Base-by-base conservation (phyloP, 148 eudicot species). In the Vaccinium darrowii region DNA sequence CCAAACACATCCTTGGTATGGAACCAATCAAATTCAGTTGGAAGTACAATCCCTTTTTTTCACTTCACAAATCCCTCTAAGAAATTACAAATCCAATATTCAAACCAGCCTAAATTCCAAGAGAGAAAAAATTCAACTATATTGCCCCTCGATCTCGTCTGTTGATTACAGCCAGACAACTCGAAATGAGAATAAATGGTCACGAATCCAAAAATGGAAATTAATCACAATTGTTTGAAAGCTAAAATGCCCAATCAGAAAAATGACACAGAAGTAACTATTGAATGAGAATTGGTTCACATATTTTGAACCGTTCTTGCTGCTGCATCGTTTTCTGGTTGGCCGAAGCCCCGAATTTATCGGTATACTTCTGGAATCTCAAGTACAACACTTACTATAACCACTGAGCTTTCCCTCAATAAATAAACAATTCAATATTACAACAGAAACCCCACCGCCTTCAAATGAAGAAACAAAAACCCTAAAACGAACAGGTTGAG, bases 401-500 rank as follows among this genome's bases (percentile, higher is more conserved):
- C 51, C 53, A 82, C 21, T 27, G 62, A 39, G 21, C 36, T 72
- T 82, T 67, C 47, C 60, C 52, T 50, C 75, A 18, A 67, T 14
- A 82, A 82, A 13, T 67, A 50, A 50, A 49, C 3, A 15, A 30
- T 30, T 19, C 73, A 18, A 30, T 19, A 72, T 53, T 82, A 82
- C 84, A 72, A 52, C 33, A 3, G 11, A 71, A 18, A 52, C 19
- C 60, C 36, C 54, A 30, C 51, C 51, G 72, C 62, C 78, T 58
- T 50, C 72, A 21, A 39, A 43, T n/a, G 73, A 21, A 15, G 78
- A 82, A 30, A 82, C 50, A 25, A 52, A 72, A 82, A 82, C 19
- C 43, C 43, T 47, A 81, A 69, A 63, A 65, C 5, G 16, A 23
- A 63, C 50, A 14, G 15, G 3, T 1, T 4, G 56, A 47, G 75